These are phyloP conservation scores for Copromyces sp. DNA, from an alignment of 495 filamentous ascomycete species.

Conservation along the genomic window DNA sequence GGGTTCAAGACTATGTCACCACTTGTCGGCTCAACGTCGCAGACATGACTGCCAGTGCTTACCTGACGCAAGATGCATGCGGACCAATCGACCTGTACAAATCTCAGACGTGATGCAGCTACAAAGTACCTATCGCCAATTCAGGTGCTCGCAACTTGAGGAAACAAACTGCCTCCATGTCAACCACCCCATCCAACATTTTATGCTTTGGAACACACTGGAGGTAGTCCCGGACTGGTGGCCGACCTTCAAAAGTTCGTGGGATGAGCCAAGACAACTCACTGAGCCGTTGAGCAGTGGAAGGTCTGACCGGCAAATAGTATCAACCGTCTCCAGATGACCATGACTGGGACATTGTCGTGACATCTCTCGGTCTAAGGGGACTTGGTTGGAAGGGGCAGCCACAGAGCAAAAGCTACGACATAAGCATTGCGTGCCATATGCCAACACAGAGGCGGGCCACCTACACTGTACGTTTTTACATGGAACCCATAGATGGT, in stretches of 20 bases:
- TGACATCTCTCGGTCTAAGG: background rate
- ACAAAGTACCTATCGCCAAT: background rate
- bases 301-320: background rate
- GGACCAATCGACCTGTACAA: background rate
- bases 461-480: background rate
- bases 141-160: background rate
- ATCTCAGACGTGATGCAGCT: background rate
- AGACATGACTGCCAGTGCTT: background rate
- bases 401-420: background rate
- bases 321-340: background rate
- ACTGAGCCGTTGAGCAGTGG: background rate
- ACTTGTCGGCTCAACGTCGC: background rate
- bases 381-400: background rate
- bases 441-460: background rate
- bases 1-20: background rate
- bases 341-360: background rate
- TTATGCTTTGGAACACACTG: background rate
- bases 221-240: background rate
- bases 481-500: background rate
- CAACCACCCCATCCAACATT: background rate
- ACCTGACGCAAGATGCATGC: background rate
- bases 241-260: background rate
- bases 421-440: background rate
- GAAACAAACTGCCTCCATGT: background rate
- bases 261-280: background rate